Base-by-base conservation (phyloP, 2,329 filamentous ascomycete genomes). In the Trichoderma citrinoviride region DNA sequence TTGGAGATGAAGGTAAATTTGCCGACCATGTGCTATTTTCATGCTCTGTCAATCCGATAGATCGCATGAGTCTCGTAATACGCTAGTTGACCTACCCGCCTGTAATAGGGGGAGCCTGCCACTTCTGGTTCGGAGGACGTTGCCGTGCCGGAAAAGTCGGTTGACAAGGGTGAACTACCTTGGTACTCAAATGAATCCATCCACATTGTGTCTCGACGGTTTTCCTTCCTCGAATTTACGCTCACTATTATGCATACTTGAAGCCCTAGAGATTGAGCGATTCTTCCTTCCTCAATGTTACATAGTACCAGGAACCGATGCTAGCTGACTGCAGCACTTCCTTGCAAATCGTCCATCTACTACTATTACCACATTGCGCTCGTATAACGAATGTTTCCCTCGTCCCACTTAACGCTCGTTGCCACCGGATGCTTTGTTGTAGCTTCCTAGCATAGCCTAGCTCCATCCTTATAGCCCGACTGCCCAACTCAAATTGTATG, bases 401-500 rank as follows among this genome's bases (percentile, higher is more conserved):
- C 25, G 40, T 37, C 15, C 19, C 27, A 47, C n/a, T 23, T 37
- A 19, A 10, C 25, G 5, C 25, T 43, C 14, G 10, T 41, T 33
- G 21, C 33, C 17, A 27, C 47, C 25, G 23, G 23, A n/a, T 53
- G 19, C 29, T n/a, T n/a, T 41, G 33, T 37, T 21, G 37, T 41
- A 52, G 5, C 58, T 61, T 61, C 58, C 58, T n/a, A 50, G 21
- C 37, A 43, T 50, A 44, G 58, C 21, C 19, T 61, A 61, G 58
- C 58, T 33, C 12, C 44, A 7, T 12, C 5, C 23, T 41, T 46
- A 27, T 43, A 6, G 46, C 33, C n/a, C 5, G 37, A 17, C 25
- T 43, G 1, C 10, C 8, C 46, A 49, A 47, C 21, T 7, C 14
- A 23, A 15, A 5, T 37, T 37, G 27, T 15, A 14, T 15, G 10